Conservation (phyloP, 148 eudicot genomes). For the Vaccinium darrowii region DNA sequence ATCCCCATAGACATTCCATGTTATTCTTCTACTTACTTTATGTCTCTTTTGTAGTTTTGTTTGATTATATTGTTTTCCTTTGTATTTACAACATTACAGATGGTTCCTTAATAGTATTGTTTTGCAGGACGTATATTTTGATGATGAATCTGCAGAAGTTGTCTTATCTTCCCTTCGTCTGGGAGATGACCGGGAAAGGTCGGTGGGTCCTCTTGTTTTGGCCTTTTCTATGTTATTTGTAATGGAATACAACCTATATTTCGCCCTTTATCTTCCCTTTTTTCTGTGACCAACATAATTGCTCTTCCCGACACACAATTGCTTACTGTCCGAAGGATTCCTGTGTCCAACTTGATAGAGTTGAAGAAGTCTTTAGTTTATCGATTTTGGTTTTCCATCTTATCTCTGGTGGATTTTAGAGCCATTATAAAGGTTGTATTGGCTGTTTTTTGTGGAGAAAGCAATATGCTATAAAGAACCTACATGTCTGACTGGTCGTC, state of each 20-base stretch:
- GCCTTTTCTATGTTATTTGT: not conserved
- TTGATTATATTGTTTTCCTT: not conserved
- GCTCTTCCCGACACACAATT: not conserved
- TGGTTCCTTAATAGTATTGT: constrained; percentile 13
- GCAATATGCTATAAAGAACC: not conserved
- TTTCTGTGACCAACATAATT: not conserved
- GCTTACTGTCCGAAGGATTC: not conserved
- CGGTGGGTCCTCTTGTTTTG: constrained; percentile 1
- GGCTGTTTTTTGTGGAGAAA: constrained; percentile 8
- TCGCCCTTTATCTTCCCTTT: no score
- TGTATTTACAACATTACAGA: not conserved
- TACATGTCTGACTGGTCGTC: not conserved
- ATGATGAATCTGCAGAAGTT: constrained; percentile 97
- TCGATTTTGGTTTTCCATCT: not conserved
- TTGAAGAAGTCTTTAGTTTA: not conserved
- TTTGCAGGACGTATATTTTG: constrained; percentile 89
- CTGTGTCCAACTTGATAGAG: not conserved
- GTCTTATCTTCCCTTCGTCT: constrained; percentile 92
- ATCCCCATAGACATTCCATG: not conserved
- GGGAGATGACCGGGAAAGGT: constrained; percentile 89
- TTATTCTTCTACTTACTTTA: not conserved
- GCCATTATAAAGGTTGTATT: not conserved
- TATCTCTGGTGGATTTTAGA: not conserved
- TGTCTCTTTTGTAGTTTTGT: not conserved
- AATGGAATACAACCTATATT: not conserved